Evolutionary conservation across 768 basidiomycete genomes (phyloP), one percentile per base, ranked within the genome.

Genomic region (Tephrocybe sp.): DNA sequence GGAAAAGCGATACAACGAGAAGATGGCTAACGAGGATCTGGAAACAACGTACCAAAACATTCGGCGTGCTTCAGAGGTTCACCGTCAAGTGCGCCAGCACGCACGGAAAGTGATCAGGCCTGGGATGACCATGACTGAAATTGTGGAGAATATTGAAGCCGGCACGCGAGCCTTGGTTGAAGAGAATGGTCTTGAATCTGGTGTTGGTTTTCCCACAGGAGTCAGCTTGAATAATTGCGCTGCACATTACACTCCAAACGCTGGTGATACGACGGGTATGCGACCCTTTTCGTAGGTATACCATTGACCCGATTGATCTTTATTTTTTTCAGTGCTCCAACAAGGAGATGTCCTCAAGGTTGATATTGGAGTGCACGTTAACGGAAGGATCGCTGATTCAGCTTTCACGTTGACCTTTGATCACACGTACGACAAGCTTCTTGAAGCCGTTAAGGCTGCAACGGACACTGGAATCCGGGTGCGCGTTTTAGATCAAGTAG

Each of bases 151-250:
- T 60, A 95, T 99, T 62, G 97, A 99, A 69, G 85, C 94, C 59
- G 89, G 91, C 8, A 92, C 89, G 20, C 79, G 97, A 45, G 85
- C 93, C 1, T 72, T 98, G 30, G 95, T 96, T 0, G 97, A 98
- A 69, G 95, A 89, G 70, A 82, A 85, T 56, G 93, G 92, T 9
- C 65, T 92, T 47, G 83, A 93, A 52, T 72, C 82, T 35, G 97
- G 97, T 2, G 77, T 99, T 55, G 97, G 94, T 1, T 99, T 99
- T 71, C 97, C 97, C 23, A 98, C 96, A 8, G 97, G 97, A 33
- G 72, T 98, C 56, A 95, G 87, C 68, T 68, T 93, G 58, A 99
- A 99, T 66, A 76, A 97, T 62, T 93, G 92, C 57, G 97, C 97
- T 0, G 97, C 97, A 13, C 97, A 99, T 70, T 99, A 91, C 66